phyloP scores from a whole-genome alignment of 1,284 basidiomycete species.

The Tilletia indica region DNA sequence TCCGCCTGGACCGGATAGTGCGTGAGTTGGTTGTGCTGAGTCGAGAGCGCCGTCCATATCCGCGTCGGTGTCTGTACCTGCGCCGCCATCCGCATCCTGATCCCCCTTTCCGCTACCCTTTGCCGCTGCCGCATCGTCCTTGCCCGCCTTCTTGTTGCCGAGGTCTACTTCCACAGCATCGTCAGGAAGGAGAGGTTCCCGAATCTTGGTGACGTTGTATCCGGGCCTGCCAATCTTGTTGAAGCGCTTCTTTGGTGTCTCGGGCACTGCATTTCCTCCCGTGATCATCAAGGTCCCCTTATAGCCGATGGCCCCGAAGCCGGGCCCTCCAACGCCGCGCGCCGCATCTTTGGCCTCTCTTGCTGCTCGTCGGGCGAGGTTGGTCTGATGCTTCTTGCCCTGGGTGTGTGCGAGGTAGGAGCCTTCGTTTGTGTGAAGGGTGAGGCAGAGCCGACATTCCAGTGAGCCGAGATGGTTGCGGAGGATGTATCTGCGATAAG shows the following conservation, averaged over 20 bases:
- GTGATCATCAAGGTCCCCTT: constrained; percentile 28
- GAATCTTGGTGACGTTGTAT: constrained; percentile 84
- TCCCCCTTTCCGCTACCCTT: neutral
- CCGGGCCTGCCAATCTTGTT: constrained; percentile 96
- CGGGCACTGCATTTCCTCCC: neutral
- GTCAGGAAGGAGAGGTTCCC: constrained; percentile 60
- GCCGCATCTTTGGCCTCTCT: constrained; percentile 80
- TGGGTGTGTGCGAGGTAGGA: constrained; percentile 99
- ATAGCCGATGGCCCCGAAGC: constrained; percentile 12
- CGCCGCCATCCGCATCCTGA: constrained; percentile 54
- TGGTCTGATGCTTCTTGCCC: constrained; percentile 99
- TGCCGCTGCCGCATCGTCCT: neutral
- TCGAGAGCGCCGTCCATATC: too few species aligned
- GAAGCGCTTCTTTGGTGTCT: constrained; percentile 61
- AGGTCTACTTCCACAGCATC: neutral
- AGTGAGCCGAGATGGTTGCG: constrained; percentile 94
- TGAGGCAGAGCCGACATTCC: constrained; percentile 96
- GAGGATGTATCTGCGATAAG: constrained; percentile 71
- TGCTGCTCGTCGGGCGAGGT: constrained; percentile 91
- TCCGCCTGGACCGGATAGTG: too few species aligned
- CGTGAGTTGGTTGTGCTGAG: too few species aligned
- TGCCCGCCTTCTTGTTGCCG: neutral
- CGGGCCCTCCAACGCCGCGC: constrained; percentile 22
- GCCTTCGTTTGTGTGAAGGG: constrained; percentile 97
- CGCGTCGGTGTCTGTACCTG: too few species aligned